Conservation (phyloP, 805 yeast genomes). For the Pichia sporocuriosa region DNA sequence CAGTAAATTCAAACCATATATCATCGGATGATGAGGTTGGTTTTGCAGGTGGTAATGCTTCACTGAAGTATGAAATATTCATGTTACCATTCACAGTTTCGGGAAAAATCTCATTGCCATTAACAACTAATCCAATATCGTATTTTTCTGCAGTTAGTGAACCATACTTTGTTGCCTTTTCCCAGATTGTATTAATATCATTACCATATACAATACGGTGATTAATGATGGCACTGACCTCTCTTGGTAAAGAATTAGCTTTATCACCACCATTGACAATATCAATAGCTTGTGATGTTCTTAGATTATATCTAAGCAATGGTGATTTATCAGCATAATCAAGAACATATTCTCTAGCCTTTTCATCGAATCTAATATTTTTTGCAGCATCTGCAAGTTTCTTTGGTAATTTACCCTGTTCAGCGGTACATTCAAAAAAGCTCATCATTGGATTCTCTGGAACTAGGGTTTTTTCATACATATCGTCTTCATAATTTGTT, state of each 20-base stretch:
- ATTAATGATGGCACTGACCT: constrained; percentile 46
- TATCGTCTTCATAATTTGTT: constrained; percentile 48
- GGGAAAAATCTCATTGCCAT: constrained; percentile 26
- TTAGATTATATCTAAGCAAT: constrained; percentile 34
- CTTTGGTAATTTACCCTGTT: constrained; percentile 29
- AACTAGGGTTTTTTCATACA: constrained; percentile 42
- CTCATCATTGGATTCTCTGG: constrained; percentile 53
- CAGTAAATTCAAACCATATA: constrained; percentile 53
- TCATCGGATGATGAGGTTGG: constrained; percentile 36
- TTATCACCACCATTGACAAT: constrained; percentile 67
- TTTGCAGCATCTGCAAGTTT: constrained; percentile 10
- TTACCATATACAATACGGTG: constrained; percentile 53
- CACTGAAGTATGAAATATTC: constrained; percentile 15
- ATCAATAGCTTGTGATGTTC: constrained; percentile 65
- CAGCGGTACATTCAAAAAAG: constrained; percentile 57
- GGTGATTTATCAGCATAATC: constrained; percentile 19
- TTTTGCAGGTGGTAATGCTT: constrained; percentile 37
- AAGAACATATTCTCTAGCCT: constrained; percentile 32
- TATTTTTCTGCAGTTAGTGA: constrained; percentile 29
- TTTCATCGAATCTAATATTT: constrained; percentile 20
- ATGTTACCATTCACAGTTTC: constrained; percentile 23
- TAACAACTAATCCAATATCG: constrained; percentile 31
- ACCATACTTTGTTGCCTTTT: constrained; percentile 29
- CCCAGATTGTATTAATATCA: constrained; percentile 28
- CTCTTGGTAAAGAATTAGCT: constrained; percentile 71